These are phyloP conservation scores for Didymella pomorum DNA, from an alignment of 2,329 filamentous ascomycete species.

Conservation along the genomic window DNA sequence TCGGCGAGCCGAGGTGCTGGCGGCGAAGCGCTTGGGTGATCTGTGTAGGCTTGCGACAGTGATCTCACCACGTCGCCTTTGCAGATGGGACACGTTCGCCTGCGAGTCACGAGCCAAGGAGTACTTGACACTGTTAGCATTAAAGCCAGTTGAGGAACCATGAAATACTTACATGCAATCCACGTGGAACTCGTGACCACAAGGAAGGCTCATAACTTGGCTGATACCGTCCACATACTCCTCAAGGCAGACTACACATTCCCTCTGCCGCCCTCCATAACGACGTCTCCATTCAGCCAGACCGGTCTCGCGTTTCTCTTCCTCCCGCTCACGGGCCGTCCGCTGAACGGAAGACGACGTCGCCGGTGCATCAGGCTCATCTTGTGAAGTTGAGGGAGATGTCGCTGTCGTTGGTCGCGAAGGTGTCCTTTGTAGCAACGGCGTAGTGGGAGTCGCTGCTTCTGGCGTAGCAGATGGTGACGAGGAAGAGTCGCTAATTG, in stretches of 20 bases:
- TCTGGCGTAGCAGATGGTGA: constrained; percentile 68
- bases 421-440: constrained; percentile 68
- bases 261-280: constrained; percentile 73
- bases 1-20: constrained; percentile 27
- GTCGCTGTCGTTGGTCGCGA: constrained; percentile 48
- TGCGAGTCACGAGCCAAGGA: constrained; percentile 93
- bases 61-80: constrained; percentile 89
- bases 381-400: constrained; percentile 70
- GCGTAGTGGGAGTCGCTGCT: constrained; percentile 76
- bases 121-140: constrained; percentile 66
- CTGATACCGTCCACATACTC: constrained; percentile 96
- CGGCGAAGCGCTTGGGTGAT: constrained; percentile 36
- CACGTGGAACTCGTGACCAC: constrained; percentile 96
- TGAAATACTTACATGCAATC: constrained; percentile 89
- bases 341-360: constrained; percentile 42
- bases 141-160: background rate
- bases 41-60: constrained; percentile 45
- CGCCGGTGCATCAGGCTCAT: constrained; percentile 66
- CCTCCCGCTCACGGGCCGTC: constrained; percentile 48
- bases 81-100: constrained; percentile 97
- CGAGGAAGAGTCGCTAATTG: constrained; percentile 68
- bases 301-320: constrained; percentile 62
- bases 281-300: constrained; percentile 63
- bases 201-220: constrained; percentile 94
- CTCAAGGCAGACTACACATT: constrained; percentile 96